phyloP scores from a whole-genome alignment of 768 basidiomycete genomes.

The Tricholoma matsutake region DNA sequence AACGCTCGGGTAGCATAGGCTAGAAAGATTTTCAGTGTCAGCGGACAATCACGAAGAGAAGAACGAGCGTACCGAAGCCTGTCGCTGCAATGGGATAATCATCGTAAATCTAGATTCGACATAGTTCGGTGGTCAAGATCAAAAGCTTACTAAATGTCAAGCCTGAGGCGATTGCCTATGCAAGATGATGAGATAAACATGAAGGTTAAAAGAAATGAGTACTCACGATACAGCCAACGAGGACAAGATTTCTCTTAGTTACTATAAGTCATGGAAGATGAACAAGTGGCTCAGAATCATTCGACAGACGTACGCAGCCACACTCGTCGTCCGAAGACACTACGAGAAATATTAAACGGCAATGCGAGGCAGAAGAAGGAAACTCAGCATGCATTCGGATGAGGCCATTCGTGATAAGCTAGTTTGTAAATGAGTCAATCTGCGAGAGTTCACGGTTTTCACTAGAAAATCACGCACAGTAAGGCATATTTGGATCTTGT shows the following conservation, averaged over 20 bases:
- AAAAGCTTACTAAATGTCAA: slow-evolving; percentile 15
- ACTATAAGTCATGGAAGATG: slow-evolving; percentile 9
- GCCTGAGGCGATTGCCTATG: slow-evolving; percentile 12
- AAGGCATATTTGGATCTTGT: slow-evolving; percentile 23
- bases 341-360: not conserved
- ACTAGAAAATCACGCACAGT: slow-evolving; percentile 18
- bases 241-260: slow-evolving; percentile 13
- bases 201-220: not conserved
- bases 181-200: not conserved
- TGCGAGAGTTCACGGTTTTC: not conserved
- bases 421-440: not conserved
- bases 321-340: slow-evolving; percentile 25
- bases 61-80: slow-evolving; percentile 12
- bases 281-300: not conserved
- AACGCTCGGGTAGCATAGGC: slow-evolving; percentile 29
- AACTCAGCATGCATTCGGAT: slow-evolving; percentile 24
- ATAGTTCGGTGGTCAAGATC: not conserved
- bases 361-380: too few species aligned
- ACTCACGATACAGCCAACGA: slow-evolving; percentile 19
- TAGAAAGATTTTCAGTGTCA: not conserved
- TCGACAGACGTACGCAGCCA: slow-evolving; percentile 20
- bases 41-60: not conserved
- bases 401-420: slow-evolving; percentile 26
- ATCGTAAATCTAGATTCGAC: not conserved
- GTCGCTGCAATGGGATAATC: slow-evolving; percentile 5